Base-by-base conservation (phyloP, 768 basidiomycete species). In the Mycena leptocephala region DNA sequence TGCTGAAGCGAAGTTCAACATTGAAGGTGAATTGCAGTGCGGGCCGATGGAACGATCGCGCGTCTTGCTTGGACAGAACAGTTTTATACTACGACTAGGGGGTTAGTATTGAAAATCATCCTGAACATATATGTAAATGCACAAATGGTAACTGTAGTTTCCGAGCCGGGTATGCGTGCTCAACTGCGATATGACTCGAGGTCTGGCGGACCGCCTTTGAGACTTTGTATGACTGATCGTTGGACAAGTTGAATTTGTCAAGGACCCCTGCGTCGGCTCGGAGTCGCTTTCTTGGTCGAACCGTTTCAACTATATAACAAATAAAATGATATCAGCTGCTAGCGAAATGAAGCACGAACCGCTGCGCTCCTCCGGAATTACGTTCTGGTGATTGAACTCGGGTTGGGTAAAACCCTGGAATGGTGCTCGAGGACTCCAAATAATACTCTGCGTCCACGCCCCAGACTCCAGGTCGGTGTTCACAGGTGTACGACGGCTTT, bases 111-210 rank as follows among this genome's bases (percentile, higher is more conserved):
- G 33, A 53, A 64, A 59, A 48, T 14, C 58, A 70, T 39, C 75
- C 70, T 56, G 39, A 35, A 55, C 37, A 41, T 59, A 30, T 8
- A n/a, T n/a, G n/a, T n/a, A 59, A 32, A 88, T 95, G 85, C 84
- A 98, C 98, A 81, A 96, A 99, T 41, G 98, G 98, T 63, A 99
- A 83, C 80, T 99, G 98, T 30, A 99, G 86, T 82, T 98, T 98
- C 85, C 96, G 95, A 13, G 98, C 96, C 24, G 98, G 93, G 78
- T 96, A 96, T 2, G 98, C 96, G 83, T 99, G 98, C 80, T 98
- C 96, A 65, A 99, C 97, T 28, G 97, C 94, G 80, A 99, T 92
- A 78, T 97, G 94, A 43, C 97, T 97, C 80, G 99, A 98, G 2
- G 98, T 99, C 85, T 99, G 98, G 33, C 98, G 92, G 63, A 99